phyloP scores from a whole-genome alignment of 257 asterid genomes.

The Fraxinus quadrangulata region DNA sequence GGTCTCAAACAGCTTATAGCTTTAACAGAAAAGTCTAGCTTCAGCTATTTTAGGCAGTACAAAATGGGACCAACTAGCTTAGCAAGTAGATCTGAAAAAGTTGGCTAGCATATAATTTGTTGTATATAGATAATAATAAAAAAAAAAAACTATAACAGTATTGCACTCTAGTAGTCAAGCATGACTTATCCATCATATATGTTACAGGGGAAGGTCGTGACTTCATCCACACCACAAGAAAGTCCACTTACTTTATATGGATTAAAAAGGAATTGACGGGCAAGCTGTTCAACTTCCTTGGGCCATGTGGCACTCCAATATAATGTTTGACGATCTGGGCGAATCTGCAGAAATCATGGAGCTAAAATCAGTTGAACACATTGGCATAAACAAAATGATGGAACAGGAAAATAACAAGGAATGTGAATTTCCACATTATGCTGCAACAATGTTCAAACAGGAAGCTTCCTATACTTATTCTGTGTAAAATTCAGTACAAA shows the following conservation, averaged over 20 bases:
- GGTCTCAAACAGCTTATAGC: neutral
- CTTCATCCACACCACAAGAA: neutral
- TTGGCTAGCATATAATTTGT: neutral
- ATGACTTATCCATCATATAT: neutral
- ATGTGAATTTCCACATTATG: neutral
- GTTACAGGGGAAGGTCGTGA: neutral
- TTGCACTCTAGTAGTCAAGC: neutral
- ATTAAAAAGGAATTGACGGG: constrained; percentile 66
- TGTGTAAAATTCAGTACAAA: neutral
- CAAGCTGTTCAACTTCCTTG: constrained; percentile 96
- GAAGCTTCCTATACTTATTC: neutral
- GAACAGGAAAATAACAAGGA: neutral
- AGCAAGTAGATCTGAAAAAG: neutral
- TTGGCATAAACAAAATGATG: neutral
- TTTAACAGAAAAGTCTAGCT: neutral
- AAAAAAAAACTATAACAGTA: neutral
- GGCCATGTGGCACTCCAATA: constrained; percentile 99
- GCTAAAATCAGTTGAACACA: neutral
- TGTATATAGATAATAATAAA: neutral
- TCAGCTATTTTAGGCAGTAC: neutral
- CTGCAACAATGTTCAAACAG: neutral
- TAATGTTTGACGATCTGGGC: constrained; percentile 97
- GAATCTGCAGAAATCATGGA: constrained; percentile 57
- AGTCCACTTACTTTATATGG: constrained; percentile 72
- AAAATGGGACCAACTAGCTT: neutral